Conservation (phyloP, 1,284 basidiomycete species). For the Trichosporon ovoides region DNA sequence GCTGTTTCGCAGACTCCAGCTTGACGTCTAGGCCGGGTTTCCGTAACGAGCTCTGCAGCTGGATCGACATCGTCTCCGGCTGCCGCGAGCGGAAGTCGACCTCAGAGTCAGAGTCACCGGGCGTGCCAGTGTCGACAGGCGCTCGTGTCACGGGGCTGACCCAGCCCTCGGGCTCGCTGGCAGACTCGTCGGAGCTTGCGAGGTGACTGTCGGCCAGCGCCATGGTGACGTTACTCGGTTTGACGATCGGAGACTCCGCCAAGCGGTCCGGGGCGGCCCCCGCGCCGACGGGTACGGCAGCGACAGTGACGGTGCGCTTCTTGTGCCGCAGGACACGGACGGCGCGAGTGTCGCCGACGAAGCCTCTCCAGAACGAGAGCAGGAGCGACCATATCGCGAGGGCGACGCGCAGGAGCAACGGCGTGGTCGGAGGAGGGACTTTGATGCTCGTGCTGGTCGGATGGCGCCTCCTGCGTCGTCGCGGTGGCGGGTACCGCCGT, state of each 20-base stretch:
- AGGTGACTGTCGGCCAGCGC: background rate
- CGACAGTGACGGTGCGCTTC: constrained; percentile 6
- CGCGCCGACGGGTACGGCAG: background rate
- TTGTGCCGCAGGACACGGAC: constrained; percentile 18
- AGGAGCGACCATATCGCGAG: constrained; percentile 43
- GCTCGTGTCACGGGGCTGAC: constrained; percentile 44
- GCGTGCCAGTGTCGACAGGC: constrained; percentile 22
- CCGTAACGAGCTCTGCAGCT: constrained; percentile 2
- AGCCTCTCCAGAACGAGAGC: constrained; percentile 38
- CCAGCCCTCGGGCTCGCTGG: constrained; percentile 26
- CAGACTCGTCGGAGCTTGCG: constrained; percentile 6
- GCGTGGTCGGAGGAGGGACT: constrained; percentile 41
- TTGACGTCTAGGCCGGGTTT: background rate
- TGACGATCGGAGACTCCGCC: background rate
- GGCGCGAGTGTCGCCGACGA: constrained; percentile 45
- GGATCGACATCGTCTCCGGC: constrained; percentile 8
- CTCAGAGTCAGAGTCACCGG: constrained; percentile 14
- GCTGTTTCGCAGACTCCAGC: constrained; percentile 4
- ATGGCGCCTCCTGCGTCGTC: constrained; percentile 8
- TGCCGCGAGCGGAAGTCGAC: constrained; percentile 6
- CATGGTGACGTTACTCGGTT: background rate
- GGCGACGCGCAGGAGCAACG: constrained; percentile 37
- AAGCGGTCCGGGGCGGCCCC: background rate
- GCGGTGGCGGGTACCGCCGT: background rate
- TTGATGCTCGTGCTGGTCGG: constrained; percentile 32